These are phyloP conservation scores for Torulaspora pretoriensis DNA, from an alignment of 1,139 yeast species.

Conservation along the genomic window DNA sequence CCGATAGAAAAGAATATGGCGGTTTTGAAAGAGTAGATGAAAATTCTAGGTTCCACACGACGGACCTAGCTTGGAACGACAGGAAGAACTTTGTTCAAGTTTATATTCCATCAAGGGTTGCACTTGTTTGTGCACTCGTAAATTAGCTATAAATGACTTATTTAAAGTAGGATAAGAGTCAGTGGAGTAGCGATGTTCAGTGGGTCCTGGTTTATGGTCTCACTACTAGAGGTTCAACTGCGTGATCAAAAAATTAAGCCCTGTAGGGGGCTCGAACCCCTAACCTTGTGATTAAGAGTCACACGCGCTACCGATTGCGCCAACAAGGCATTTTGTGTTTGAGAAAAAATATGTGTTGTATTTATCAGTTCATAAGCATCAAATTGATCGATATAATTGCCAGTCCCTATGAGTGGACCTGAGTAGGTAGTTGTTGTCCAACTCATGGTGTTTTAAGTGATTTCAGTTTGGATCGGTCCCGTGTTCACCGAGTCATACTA, in stretches of 20 bases:
- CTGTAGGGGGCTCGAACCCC: conserved; percentile 33
- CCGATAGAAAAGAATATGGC: conserved; percentile 70
- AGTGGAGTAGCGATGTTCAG: background rate
- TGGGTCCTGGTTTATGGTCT: background rate
- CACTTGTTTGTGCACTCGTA: conserved; percentile 57
- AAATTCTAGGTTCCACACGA: conserved; percentile 57
- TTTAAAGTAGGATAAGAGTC: background rate
- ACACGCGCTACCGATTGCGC: conserved; percentile 48
- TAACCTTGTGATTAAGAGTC: conserved; percentile 32
- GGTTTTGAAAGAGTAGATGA: conserved; percentile 77
- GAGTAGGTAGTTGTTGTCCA: too few relatives aligned
- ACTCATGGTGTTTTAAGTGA: too few relatives aligned
- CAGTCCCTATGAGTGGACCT: too few relatives aligned
- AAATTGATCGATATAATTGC: too few relatives aligned
- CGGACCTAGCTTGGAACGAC: conserved; percentile 73
- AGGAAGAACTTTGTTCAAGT: conserved; percentile 73
- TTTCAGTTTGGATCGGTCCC: too few relatives aligned
- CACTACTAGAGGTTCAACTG: background rate
- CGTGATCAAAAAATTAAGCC: conserved; percentile 15
- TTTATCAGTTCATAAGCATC: too few relatives aligned
- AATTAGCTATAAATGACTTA: background rate
- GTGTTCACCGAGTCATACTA: too few relatives aligned
- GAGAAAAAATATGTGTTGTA: too few relatives aligned
- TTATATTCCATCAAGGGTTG: conserved; percentile 81
- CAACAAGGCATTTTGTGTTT: conserved; percentile 38